Conservation (phyloP, 2,329 filamentous ascomycete species). For the Coniochaeta hoffmannii region DNA sequence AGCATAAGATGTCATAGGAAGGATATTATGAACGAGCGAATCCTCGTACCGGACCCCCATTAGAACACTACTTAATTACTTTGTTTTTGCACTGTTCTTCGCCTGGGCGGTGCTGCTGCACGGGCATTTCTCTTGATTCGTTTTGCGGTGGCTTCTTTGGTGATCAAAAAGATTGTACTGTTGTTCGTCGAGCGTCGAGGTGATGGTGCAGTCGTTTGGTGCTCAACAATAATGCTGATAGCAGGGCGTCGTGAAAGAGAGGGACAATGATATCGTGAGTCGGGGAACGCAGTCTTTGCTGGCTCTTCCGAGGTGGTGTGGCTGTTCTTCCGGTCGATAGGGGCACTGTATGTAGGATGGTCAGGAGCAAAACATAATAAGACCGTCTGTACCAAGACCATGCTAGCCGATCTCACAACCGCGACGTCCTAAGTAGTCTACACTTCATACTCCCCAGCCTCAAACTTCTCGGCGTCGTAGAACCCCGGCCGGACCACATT, state of each 20-base stretch:
- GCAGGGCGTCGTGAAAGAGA: background rate
- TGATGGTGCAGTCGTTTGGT: background rate
- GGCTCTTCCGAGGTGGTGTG: background rate
- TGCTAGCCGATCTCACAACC: no score
- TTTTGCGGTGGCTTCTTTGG: background rate
- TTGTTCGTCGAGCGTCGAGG: background rate
- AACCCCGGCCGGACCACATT: conserved; percentile 78
- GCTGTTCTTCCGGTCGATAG: background rate
- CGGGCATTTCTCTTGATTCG: background rate
- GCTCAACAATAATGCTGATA: no score
- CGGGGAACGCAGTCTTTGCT: background rate
- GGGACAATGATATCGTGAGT: background rate
- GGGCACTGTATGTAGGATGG: background rate
- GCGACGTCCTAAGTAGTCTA: no score
- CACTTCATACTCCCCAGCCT: conserved; percentile 56
- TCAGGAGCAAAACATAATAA: background rate
- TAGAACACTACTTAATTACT: conserved; percentile 1
- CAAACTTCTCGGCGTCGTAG: conserved; percentile 78
- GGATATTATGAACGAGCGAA: background rate
- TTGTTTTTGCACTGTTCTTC: background rate
- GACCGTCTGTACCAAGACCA: background rate
- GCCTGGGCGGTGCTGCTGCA: background rate
- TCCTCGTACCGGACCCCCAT: background rate
- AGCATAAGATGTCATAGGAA: conserved; percentile 1
- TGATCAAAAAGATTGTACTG: background rate